phyloP scores from a whole-genome alignment of 2,329 filamentous ascomycete species.

The Zalaria sp. region DNA sequence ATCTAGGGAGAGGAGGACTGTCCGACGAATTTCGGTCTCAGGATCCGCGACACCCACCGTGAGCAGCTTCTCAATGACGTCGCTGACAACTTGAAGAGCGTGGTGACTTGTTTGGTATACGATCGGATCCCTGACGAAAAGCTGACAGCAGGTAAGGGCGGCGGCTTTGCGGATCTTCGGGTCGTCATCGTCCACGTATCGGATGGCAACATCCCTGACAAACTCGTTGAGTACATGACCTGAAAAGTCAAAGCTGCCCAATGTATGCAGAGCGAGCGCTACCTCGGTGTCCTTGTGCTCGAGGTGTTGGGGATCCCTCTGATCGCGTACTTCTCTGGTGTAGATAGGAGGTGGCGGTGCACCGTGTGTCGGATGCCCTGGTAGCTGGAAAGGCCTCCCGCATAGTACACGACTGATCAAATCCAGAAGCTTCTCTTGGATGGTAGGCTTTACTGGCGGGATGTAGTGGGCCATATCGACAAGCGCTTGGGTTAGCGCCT shows the following conservation, averaged over 20 bases:
- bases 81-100: slow-evolving; percentile 89
- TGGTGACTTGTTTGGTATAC: slow-evolving; percentile 97
- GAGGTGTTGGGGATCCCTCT: slow-evolving; percentile 68
- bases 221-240: slow-evolving; percentile 95
- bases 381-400: slow-evolving; percentile 77
- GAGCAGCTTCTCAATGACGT: slow-evolving; percentile 92
- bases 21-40: slow-evolving; percentile 75
- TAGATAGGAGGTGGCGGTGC: slow-evolving; percentile 69
- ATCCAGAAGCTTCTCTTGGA: slow-evolving; percentile 86
- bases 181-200: slow-evolving; percentile 94
- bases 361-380: slow-evolving; percentile 84
- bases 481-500: slow-evolving; percentile 84
- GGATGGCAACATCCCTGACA: slow-evolving; percentile 92
- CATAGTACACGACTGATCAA: slow-evolving; percentile 91
- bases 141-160: slow-evolving; percentile 90
- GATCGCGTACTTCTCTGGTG: slow-evolving; percentile 52
- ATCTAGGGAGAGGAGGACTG: slow-evolving; percentile 79
- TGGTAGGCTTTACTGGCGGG: slow-evolving; percentile 79
- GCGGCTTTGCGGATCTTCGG: slow-evolving; percentile 86
- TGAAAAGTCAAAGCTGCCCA: slow-evolving; percentile 94
- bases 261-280: slow-evolving; percentile 80
- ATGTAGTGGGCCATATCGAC: slow-evolving; percentile 99
- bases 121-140: slow-evolving; percentile 93
- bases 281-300: slow-evolving; percentile 74
- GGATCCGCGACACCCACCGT: slow-evolving; percentile 88